phyloP scores from a whole-genome alignment of 768 basidiomycete genomes.

The Lepiota subincarnata region DNA sequence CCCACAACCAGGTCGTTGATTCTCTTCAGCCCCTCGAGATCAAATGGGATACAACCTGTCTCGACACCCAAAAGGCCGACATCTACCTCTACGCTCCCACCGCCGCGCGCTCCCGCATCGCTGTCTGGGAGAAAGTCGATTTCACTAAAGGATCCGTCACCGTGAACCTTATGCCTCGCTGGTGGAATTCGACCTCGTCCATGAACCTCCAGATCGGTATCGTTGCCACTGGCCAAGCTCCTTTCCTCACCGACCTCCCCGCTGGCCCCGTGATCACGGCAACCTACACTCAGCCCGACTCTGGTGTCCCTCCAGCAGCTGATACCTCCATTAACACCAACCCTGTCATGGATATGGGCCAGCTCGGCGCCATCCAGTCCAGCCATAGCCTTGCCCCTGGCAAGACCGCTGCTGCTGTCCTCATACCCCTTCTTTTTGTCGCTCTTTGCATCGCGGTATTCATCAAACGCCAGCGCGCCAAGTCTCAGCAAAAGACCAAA shows the following conservation, averaged over 20 bases:
- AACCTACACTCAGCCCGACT: constrained; percentile 45
- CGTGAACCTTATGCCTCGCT: constrained; percentile 50
- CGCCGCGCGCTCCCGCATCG: constrained; percentile 37
- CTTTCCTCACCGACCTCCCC: constrained; percentile 50
- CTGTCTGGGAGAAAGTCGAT: constrained; percentile 54
- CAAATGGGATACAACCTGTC: constrained; percentile 62
- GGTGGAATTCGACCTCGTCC: constrained; percentile 62
- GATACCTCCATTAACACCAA: constrained; percentile 36
- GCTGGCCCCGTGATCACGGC: constrained; percentile 70
- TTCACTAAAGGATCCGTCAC: constrained; percentile 46
- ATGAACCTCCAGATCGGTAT: constrained; percentile 57
- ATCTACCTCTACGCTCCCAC: constrained; percentile 63
- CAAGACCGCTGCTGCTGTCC: constrained; percentile 60
- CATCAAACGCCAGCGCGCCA: constrained; percentile 50
- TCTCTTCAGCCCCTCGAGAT: constrained; percentile 49
- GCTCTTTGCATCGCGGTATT: constrained; percentile 39
- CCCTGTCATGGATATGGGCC: constrained; percentile 33
- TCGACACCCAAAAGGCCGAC: constrained; percentile 48
- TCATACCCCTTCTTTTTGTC: constrained; percentile 59
- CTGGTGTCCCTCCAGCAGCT: constrained; percentile 32
- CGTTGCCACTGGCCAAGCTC: constrained; percentile 42
- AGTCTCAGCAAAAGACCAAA: constrained; percentile 46
- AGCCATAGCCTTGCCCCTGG: constrained; percentile 37
- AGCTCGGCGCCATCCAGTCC: constrained; percentile 27
- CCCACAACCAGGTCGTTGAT: constrained; percentile 41